phyloP scores from a whole-genome alignment of 2,329 filamentous ascomycete species.

The Fusarium sterilihyphosum region DNA sequence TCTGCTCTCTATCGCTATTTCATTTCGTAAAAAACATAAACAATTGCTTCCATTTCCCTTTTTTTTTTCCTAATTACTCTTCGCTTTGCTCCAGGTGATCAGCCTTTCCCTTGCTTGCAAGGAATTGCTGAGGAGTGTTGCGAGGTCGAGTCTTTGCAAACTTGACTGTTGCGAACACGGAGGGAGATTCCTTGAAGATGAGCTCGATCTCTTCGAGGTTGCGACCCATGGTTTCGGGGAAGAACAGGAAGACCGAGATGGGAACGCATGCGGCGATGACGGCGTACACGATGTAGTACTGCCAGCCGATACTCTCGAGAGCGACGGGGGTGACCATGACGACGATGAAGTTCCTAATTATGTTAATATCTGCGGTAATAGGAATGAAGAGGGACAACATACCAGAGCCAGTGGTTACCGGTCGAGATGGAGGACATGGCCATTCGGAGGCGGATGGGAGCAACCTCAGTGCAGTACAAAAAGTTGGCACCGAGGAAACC shows the following conservation, averaged over 20 bases:
- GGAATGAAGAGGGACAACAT: background rate
- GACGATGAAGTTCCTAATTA: conserved; percentile 52
- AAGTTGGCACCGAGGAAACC: conserved; percentile 72
- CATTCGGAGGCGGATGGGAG: conserved; percentile 57
- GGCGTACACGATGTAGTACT: conserved; percentile 58
- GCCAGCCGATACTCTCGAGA: conserved; percentile 66
- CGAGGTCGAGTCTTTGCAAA: conserved; percentile 28
- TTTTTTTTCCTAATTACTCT: background rate
- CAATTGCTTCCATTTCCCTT: conserved; percentile 10
- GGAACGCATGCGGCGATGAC: conserved; percentile 56
- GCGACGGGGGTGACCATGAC: conserved; percentile 73
- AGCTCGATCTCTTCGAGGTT: conserved; percentile 45
- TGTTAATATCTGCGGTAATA: conserved; percentile 26
- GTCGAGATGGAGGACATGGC: conserved; percentile 65
- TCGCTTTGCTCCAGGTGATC: conserved; percentile 17
- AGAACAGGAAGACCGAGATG: conserved; percentile 51
- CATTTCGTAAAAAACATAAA: background rate
- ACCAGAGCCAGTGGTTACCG: conserved; percentile 45
- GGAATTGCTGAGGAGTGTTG: conserved; percentile 23
- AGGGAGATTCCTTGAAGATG: conserved; percentile 38
- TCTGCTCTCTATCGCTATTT: conserved; percentile 8
- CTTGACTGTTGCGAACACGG: conserved; percentile 27
- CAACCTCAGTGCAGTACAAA: conserved; percentile 65
- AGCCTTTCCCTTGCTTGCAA: conserved; percentile 18
- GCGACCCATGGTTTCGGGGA: conserved; percentile 50